Evolutionary conservation across 2,329 filamentous ascomycete species (phyloP), one percentile per base, ranked within the genome.

Genomic region (Penicillium sp.): DNA sequence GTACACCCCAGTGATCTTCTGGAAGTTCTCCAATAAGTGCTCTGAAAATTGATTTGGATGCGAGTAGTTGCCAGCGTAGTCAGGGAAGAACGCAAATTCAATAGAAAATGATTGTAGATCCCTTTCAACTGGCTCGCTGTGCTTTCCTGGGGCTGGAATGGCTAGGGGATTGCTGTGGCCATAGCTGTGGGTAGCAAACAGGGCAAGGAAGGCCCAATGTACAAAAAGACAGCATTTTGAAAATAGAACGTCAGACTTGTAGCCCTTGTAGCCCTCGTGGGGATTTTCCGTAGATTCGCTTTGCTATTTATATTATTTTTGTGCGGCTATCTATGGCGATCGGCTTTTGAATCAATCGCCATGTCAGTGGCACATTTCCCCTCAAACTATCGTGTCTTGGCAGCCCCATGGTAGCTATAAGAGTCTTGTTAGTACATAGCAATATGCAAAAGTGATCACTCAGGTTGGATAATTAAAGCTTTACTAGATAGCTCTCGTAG

Each of bases 41-140:
- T 43, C 40, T 3, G 55, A 54, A 22, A 58, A 60, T 1, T 22
- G n/a, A 26, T 62, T 60, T 14, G 60, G 60, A 4, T 53, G 51
- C 2, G 58, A 54, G 25, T 56, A 55, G 27, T 60, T 62, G 1
- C 57, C 57, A 44, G 57, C 54, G 40, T 59, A 59, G 22, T 59
- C 49, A 1, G 57, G 49, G 25, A 59, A 57, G n/a, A 54, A 61
- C 1, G 58, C 49, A 42, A 61, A 58, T 25, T 59, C 58, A 23
- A 61, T 51, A 8, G 59, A 59, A 33, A 59, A 56, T 7, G 59
- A 57, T 11, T 55, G 55, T 2, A 59, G 12, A 20, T 57, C 57
- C 11, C 42, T 54, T 4, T 51, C 40, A 1, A 59, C 60, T 26
- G 68, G 54, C 15, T 41, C 2, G 2, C 22, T 27, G 7, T 37